Evolutionary conservation across 495 filamentous ascomycete species (phyloP).

Genomic region (Neurospora tetraspora): DNA sequence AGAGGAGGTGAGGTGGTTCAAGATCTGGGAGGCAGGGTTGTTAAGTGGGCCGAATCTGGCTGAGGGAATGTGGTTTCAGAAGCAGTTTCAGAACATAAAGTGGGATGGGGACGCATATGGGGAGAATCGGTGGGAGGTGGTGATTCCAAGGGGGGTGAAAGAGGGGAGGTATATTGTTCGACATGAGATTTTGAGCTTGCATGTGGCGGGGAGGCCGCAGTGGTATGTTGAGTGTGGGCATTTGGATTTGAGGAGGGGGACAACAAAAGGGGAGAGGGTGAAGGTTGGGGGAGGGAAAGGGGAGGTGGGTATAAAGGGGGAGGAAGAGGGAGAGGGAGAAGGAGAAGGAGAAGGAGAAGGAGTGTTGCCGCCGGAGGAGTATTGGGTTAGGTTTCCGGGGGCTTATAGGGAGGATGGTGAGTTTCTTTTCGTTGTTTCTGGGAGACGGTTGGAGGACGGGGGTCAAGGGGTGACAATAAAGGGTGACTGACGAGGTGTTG

Average conservation of each 20-base stretch:
- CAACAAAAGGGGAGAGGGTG: no score
- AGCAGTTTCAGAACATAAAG: conserved; percentile 36
- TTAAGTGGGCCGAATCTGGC: conserved; percentile 35
- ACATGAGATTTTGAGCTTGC: conserved; percentile 46
- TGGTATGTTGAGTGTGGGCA: conserved; percentile 50
- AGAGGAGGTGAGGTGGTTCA: no score
- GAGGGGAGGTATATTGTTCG: conserved; percentile 42
- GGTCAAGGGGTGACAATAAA: no score
- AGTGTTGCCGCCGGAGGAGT: conserved; percentile 29
- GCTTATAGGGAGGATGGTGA: conserved; percentile 36
- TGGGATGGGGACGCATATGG: conserved; percentile 28
- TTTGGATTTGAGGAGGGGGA: conserved; percentile 29
- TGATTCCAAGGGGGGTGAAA: no score
- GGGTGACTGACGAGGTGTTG: no score
- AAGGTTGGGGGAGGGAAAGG: no score
- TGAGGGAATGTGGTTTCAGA: conserved; percentile 45
- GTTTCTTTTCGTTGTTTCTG: not conserved
- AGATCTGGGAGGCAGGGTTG: conserved; percentile 42
- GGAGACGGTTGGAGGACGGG: no score
- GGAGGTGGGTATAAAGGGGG: no score
- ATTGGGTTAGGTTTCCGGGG: conserved; percentile 40
- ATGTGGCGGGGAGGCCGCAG: conserved; percentile 42
- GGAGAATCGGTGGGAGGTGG: conserved; percentile 35
- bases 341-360: conserved; percentile 7
- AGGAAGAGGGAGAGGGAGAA: no score